Conservation (phyloP, 2,329 filamentous ascomycete genomes). For the Fonsecaea nubica region DNA sequence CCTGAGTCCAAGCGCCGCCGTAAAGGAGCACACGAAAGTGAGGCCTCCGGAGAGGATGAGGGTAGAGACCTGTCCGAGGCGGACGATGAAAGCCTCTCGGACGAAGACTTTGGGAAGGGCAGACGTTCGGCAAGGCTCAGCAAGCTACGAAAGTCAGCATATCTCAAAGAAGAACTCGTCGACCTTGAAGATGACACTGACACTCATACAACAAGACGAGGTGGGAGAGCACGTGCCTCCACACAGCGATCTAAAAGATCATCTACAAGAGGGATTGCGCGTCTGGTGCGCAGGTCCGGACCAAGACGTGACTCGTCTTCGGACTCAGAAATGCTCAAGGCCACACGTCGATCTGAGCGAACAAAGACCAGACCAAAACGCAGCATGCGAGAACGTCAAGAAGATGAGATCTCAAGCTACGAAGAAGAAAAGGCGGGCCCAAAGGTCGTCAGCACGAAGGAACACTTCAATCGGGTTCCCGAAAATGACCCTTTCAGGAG, state of each 20-base stretch:
- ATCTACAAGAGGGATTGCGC: constrained; percentile 10
- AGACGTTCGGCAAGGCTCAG: constrained; percentile 32
- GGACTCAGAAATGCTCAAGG: constrained; percentile 34
- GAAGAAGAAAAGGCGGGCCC: constrained; percentile 52
- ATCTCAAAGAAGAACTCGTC: constrained; percentile 24
- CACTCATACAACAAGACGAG: constrained; percentile 24
- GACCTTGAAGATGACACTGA: constrained; percentile 30
- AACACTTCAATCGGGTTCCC: constrained; percentile 71
- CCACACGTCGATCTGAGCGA: constrained; percentile 46
- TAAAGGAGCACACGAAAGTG: constrained; percentile 12
- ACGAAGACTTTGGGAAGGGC: constrained; percentile 17
- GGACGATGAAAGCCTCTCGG: constrained; percentile 23
- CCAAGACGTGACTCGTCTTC: constrained; percentile 21
- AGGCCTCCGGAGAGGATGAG: constrained; percentile 10
- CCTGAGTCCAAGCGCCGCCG: constrained; percentile 17
- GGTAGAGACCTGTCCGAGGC: constrained; percentile 1
- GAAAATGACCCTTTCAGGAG: constrained; percentile 70
- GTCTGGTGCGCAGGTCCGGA: constrained; percentile 6
- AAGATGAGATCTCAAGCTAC: constrained; percentile 54
- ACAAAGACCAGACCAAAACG: constrained; percentile 42
- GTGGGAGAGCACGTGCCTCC: constrained; percentile 27
- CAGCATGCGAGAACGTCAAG: constrained; percentile 57
- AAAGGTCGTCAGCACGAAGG: constrained; percentile 70
- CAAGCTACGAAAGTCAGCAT: constrained; percentile 15
- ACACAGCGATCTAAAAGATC: constrained; percentile 10